A percentile compares a stretch with the other conserved stretches of the same genome.
Evolutionary conservation across 2,329 filamentous ascomycete genomes (phyloP).

Genomic region (Trichoderma atroviride): DNA sequence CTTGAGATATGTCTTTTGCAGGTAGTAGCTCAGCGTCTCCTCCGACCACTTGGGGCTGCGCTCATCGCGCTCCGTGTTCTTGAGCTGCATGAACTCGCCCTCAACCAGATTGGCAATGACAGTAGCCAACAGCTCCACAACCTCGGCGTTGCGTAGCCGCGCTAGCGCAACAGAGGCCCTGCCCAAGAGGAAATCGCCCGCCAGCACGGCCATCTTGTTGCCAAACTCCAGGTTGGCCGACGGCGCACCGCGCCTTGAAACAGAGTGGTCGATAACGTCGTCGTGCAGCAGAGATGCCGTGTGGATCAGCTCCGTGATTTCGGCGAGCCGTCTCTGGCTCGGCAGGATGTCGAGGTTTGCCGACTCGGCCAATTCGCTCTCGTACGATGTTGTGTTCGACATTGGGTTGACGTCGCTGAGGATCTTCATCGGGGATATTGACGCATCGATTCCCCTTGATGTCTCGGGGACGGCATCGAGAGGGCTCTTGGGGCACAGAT

Average conservation of each 20-base stretch:
- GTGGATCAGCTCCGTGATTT: constrained; percentile 97
- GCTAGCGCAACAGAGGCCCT: constrained; percentile 92
- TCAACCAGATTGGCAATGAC: constrained; percentile 98
- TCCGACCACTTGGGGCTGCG: constrained; percentile 82
- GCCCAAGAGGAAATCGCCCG: constrained; percentile 93
- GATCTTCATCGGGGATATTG: constrained; percentile 58
- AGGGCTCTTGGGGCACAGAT: constrained; percentile 67
- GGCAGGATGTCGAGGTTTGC: constrained; percentile 74
- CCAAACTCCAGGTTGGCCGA: constrained; percentile 95
- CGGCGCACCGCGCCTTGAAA: constrained; percentile 78
- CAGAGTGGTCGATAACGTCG: constrained; percentile 94
- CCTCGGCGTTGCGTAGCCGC: constrained; percentile 86
- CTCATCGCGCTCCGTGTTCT: constrained; percentile 92
- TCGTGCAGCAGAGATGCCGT: constrained; percentile 96
- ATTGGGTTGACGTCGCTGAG: constrained; percentile 83
- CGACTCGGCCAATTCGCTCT: constrained; percentile 42
- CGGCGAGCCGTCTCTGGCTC: constrained; percentile 87
- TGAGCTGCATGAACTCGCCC: constrained; percentile 99
- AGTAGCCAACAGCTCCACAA: constrained; percentile 90
- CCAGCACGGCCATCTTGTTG: constrained; percentile 98
- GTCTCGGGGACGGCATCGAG: constrained; percentile 46
- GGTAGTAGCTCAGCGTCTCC: constrained; percentile 87
- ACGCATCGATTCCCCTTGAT: constrained; percentile 52
- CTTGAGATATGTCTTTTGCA: constrained; percentile 98
- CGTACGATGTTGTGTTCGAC: constrained; percentile 49